Percentiles rank a stretch among this genome's conserved stretches.
phyloP scores from a whole-genome alignment of 352 stramenopile species.

The Pythium scleroteichum region DNA sequence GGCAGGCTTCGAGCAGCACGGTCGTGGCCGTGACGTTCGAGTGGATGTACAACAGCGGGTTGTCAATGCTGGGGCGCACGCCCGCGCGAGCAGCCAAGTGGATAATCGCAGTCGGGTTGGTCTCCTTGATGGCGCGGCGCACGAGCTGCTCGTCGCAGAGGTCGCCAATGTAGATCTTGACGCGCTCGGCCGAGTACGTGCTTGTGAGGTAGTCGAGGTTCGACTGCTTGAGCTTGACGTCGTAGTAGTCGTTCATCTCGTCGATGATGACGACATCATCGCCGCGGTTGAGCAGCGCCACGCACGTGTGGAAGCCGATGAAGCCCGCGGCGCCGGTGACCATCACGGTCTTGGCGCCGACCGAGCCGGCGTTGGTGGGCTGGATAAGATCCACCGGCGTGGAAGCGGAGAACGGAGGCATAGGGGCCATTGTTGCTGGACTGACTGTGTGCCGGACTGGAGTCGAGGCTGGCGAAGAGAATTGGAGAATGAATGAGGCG shows the following conservation, averaged over 20 bases:
- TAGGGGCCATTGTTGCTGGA: constrained; percentile 27
- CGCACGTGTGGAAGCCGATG: constrained; percentile 96
- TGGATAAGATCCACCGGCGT: constrained; percentile 5
- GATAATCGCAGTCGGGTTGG: constrained; percentile 82
- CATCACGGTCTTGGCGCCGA: constrained; percentile 31
- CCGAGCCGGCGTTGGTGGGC: background rate
- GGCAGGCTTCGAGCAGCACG: constrained; percentile 91
- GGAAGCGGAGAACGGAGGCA: constrained; percentile 32
- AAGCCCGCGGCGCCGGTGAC: constrained; percentile 97
- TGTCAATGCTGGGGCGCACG: constrained; percentile 96
- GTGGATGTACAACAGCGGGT: constrained; percentile 98
- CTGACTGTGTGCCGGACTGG: too few relatives aligned
- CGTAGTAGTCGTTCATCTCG: constrained; percentile 99
- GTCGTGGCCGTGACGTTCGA: constrained; percentile 96
- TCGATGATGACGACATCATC: constrained; percentile 96
- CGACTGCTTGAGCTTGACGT: constrained; percentile 95
- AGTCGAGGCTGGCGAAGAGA: constrained; percentile 1
- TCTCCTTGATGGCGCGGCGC: constrained; percentile 87
- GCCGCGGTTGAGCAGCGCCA: constrained; percentile 81
- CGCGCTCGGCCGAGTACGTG: constrained; percentile 50
- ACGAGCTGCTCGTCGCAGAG: constrained; percentile 94
- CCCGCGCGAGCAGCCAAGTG: constrained; percentile 97
- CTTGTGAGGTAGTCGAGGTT: constrained; percentile 90
- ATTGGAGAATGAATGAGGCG: constrained; percentile 12
- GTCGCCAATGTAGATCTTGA: constrained; percentile 89